A percentile compares a stretch with the other conserved stretches of the same genome.
Conservation (phyloP, 169 alveolate species). For the Pseudocohnilembus persalinus region DNA sequence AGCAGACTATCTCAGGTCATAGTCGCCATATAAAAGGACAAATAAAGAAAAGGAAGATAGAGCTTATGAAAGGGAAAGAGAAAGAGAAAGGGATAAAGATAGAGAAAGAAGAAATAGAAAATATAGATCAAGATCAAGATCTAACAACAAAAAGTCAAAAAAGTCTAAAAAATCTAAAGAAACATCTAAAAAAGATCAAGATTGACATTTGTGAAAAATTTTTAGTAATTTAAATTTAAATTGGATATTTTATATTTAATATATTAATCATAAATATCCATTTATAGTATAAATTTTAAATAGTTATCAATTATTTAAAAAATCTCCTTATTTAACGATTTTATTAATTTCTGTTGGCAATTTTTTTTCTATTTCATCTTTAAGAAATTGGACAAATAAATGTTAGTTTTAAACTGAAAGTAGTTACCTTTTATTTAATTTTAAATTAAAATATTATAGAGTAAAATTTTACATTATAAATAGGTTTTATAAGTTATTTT, state of each 20-base stretch:
- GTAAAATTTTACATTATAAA: no score
- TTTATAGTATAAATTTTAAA: no score
- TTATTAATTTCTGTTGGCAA: constrained; percentile 26
- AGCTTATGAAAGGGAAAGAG: no score
- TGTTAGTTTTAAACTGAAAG: background rate
- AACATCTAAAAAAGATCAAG: background rate
- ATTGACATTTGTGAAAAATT: background rate
- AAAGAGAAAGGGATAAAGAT: background rate
- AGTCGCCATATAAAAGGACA: no score
- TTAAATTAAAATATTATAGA: background rate
- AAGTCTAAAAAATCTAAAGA: background rate
- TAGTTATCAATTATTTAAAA: background rate
- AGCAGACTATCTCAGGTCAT: no score
- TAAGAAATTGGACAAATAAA: background rate
- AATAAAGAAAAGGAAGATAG: no score
- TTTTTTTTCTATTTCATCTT: constrained; percentile 6
- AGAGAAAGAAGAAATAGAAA: no score
- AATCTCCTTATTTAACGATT: constrained; percentile 24
- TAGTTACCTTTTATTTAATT: background rate
- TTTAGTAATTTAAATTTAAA: no score
- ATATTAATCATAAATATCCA: no score
- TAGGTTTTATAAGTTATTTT: background rate
- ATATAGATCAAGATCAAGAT: background rate
- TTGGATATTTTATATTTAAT: no score
- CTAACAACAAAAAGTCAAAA: background rate